phyloP scores from a whole-genome alignment of 225 moss, liverwort and hornwort species.

The Anthoceros angustus region DNA sequence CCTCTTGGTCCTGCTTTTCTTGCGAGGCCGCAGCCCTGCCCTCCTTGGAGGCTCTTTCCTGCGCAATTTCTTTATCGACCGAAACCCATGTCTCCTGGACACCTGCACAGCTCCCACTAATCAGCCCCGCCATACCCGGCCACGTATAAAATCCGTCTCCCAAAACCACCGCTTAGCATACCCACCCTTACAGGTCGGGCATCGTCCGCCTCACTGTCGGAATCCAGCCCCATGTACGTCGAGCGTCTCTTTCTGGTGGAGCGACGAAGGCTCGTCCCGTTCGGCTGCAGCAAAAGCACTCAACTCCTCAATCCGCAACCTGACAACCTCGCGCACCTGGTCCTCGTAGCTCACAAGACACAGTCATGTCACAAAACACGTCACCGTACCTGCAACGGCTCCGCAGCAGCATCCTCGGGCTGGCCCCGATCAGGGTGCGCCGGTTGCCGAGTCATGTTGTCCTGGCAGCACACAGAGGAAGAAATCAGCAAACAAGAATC shows the following conservation, averaged over 20 bases:
- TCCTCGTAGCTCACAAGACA: not conserved
- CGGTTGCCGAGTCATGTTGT: no score
- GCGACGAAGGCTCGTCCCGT: not conserved
- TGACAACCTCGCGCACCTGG: not conserved
- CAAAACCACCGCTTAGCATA: not conserved
- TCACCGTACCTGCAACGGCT: no score
- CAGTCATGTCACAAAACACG: no score
- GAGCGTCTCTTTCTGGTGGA: constrained; percentile 4
- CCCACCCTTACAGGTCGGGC: not conserved
- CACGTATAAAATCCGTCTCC: not conserved
- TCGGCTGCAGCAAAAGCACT: not conserved
- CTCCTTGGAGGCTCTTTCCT: constrained; percentile 1
- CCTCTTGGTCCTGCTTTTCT: not conserved
- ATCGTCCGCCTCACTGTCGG: not conserved
- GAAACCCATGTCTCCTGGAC: not conserved
- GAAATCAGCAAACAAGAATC: no score
- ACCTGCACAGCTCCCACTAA: not conserved
- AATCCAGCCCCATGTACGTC: not conserved
- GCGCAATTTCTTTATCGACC: constrained; percentile 2
- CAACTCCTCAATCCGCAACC: not conserved
- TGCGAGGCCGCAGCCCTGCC: not conserved
- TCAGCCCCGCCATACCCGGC: not conserved
- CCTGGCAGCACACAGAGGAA: no score
- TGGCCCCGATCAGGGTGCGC: no score
- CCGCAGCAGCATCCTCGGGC: no score